Conservation (phyloP, 2,329 filamentous ascomycete genomes). For the Talaromyces pinophilus region DNA sequence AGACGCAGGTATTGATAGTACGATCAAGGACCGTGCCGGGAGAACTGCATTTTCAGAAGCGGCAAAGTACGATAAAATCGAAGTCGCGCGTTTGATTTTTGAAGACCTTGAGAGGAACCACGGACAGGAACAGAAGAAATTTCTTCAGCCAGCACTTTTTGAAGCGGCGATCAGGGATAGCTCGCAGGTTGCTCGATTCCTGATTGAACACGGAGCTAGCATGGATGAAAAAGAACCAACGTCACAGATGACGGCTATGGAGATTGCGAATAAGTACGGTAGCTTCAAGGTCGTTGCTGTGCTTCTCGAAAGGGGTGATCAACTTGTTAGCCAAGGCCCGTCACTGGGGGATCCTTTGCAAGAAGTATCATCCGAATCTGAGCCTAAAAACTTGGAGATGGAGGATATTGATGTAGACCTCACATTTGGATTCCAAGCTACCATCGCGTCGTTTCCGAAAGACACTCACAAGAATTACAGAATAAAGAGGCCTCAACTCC, state of each 20-base stretch:
- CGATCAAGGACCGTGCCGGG: background rate
- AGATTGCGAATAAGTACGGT: background rate
- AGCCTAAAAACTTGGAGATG: background rate
- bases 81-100: background rate
- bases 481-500: background rate
- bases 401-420: background rate
- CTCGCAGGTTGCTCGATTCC: background rate
- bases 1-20: background rate
- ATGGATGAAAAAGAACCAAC: background rate
- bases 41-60: background rate
- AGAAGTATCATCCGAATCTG: background rate
- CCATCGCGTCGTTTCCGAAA: background rate
- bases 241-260: background rate
- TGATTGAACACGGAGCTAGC: background rate
- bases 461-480: background rate
- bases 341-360: background rate
- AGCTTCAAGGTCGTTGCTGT: background rate
- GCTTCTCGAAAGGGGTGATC: background rate
- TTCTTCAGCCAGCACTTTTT: background rate
- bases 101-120: background rate
- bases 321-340: background rate
- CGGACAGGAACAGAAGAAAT: background rate
- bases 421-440: background rate
- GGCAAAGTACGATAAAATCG: background rate
- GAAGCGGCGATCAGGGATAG: background rate